Conservation (phyloP, 768 basidiomycete genomes). For the Calocybe gangraenosa region DNA sequence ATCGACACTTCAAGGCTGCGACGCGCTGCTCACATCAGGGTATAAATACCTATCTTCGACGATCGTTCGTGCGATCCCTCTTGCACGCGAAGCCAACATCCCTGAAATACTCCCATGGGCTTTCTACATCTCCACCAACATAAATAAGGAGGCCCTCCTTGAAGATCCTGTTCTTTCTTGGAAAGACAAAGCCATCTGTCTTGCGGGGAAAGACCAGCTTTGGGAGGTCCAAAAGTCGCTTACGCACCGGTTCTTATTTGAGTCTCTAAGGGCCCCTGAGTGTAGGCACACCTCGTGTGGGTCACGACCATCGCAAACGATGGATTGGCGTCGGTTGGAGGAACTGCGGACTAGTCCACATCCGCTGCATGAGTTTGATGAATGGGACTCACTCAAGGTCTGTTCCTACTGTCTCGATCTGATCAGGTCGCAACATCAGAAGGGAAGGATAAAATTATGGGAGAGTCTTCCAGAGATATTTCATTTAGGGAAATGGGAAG, state of each 20-base stretch:
- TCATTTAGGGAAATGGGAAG: slow-evolving; percentile 34
- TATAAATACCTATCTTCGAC: slow-evolving; percentile 31
- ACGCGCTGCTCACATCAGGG: slow-evolving; percentile 30
- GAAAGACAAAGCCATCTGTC: slow-evolving; percentile 37
- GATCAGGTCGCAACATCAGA: slow-evolving; percentile 25
- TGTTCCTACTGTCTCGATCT: slow-evolving; percentile 28
- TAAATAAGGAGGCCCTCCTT: slow-evolving; percentile 29
- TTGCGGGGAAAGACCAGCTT: slow-evolving; percentile 33
- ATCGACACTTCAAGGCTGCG: slow-evolving; percentile 33
- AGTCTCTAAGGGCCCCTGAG: slow-evolving; percentile 22
- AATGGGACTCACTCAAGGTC: slow-evolving; percentile 27
- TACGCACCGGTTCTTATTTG: slow-evolving; percentile 33
- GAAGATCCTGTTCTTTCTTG: slow-evolving; percentile 32
- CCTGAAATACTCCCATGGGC: slow-evolving; percentile 42
- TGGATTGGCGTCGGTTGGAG: slow-evolving; percentile 29
- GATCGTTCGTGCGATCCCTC: slow-evolving; percentile 37
- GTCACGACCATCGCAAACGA: slow-evolving; percentile 19
- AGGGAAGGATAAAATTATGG: slow-evolving; percentile 35
- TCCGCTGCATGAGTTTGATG: slow-evolving; percentile 31
- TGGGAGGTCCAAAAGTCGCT: slow-evolving; percentile 34
- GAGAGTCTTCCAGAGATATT: slow-evolving; percentile 31
- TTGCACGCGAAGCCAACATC: slow-evolving; percentile 34
- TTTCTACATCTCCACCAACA: slow-evolving; percentile 39
- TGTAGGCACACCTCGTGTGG: slow-evolving; percentile 25
- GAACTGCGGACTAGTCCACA: slow-evolving; percentile 31